Percentiles rank a stretch among this genome's conserved stretches.
phyloP scores from a whole-genome alignment of 2,329 filamentous ascomycete genomes.

The Diaporthe humulicola region DNA sequence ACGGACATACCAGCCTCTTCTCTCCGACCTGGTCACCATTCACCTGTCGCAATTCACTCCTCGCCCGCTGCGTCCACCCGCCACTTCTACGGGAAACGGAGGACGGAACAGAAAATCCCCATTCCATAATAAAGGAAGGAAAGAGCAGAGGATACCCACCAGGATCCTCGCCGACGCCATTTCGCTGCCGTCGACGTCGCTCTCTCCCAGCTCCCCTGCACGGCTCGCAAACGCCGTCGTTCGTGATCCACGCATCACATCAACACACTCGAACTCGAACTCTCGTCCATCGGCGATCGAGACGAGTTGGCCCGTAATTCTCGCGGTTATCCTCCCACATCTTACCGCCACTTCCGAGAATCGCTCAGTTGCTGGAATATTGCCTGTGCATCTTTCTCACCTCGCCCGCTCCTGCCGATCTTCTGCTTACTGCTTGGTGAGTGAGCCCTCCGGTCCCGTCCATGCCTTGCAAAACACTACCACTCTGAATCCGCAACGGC shows the following conservation, averaged over 20 bases:
- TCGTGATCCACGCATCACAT: background rate
- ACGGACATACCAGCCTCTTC: slow-evolving; percentile 17
- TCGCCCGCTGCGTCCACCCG: background rate
- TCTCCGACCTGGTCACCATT: background rate
- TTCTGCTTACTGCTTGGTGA: slow-evolving; percentile 38
- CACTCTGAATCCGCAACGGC: background rate
- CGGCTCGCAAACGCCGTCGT: background rate
- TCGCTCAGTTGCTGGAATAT: slow-evolving; percentile 50
- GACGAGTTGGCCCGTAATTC: slow-evolving; percentile 30
- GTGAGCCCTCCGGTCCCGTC: slow-evolving; percentile 15
- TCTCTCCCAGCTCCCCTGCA: background rate
- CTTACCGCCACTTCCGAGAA: slow-evolving; percentile 14
- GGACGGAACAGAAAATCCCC: background rate
- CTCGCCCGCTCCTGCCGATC: slow-evolving; percentile 33
- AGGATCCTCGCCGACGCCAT: background rate
- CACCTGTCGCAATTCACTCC: background rate
- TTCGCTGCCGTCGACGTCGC: background rate
- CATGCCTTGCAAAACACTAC: background rate
- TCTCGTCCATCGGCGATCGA: slow-evolving; percentile 39
- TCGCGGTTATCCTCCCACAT: background rate
- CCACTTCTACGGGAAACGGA: background rate
- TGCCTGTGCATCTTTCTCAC: slow-evolving; percentile 44
- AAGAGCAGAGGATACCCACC: slow-evolving; percentile 7
- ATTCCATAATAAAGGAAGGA: slow-evolving; percentile 8
- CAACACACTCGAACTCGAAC: slow-evolving; percentile 22